Base-by-base conservation (phyloP, 2,329 filamentous ascomycete genomes). In the Aspergillus terreus region DNA sequence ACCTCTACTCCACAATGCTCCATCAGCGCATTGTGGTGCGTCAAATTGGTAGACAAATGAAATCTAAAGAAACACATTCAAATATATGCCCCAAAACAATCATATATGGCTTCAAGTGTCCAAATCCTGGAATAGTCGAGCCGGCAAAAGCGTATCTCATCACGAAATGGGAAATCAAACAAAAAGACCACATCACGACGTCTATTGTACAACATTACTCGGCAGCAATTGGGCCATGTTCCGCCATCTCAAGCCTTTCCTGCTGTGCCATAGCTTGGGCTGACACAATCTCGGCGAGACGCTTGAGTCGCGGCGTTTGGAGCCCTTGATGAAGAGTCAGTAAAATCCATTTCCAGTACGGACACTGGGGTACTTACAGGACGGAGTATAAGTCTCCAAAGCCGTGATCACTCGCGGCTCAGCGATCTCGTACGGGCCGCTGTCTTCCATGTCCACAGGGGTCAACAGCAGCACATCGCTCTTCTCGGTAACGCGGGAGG, bases 391-490 rank as follows among this genome's bases (percentile, higher is more conserved):
- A 12, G 94, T 99, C 77, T 99, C 94, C 59, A 99, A 77, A 48
- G 94, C 94, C 3, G 92, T 96, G 66, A 99, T 99, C 49, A 90
- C 89, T 68, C 94, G 84, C 25, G 94, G 94, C 73, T 99, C 94
- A 12, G 94, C 94, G 71, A 99, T 99, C 73, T 97, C 94, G 67
- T 99, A 99, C 23, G 92, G 94, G 21, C 94, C 94, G 63, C 90
- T 96, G 75, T 99, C 94, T 67, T 99, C 94, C 92, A 99, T 96
- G 71, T 99, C 94, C 53, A 99, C 92, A 45, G 94, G 91, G 52
- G 92, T 88, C 44, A 99, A 80, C 51, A 99, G 83, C 47, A 99
- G 81, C 3, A 97, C 92, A 63, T 97, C 94, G 64, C 91, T 95
- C 85, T 99, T 99, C 77, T 99, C 94, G 1, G 92, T 97, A 44